Evolutionary conservation across 2,329 filamentous ascomycete genomes (phyloP), one percentile per base, ranked within the genome.

Genomic region (Exophiala viscosa): DNA sequence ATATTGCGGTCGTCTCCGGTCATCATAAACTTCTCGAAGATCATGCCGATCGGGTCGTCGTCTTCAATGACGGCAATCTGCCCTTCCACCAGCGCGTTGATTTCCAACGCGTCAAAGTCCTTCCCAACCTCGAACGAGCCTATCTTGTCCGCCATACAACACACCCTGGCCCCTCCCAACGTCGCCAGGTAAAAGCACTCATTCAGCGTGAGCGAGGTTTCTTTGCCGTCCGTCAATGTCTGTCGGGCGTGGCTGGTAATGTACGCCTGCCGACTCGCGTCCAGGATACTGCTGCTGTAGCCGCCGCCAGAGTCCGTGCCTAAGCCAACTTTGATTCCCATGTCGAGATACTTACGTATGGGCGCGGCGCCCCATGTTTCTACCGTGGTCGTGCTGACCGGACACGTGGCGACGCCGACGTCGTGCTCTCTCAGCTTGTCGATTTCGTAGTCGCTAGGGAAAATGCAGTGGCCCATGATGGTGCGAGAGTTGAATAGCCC

Each of bases 11-110:
- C 83, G 62, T 85, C 82, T 0, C 80, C 82, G 1, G 81, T 84
- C 80, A 85, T 84, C 33, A 85, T 59, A 53, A 83, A 85, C 69
- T 85, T 85, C 47, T 85, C 80, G 55, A 84, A 80, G 11, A 82
- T 68, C 0, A 68, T 75, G 43, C 66, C 62, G 0, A 69, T 36
- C 0, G 67, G 67, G 45, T 85, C 81, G 0, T 67, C 68, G 0
- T 78, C 74, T 55, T 83, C 78, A 1, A 79, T 61, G 9, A 78
- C 75, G 0, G 80, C 75, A 71, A 80, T 82, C 1, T 78, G 66
- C 0, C 76, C 76, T 6, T 13, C 38, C 13, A 15, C 10, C 15
- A 61, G 59, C 5, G 76, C 73, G 41, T 75, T 70, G 2, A 85
- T 66, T 53, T 76, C 66, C 20, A 82, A 55, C 0, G 80, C 82